Conservation (phyloP, 2,329 filamentous ascomycete genomes). For the Hymenoscyphus linearis region DNA sequence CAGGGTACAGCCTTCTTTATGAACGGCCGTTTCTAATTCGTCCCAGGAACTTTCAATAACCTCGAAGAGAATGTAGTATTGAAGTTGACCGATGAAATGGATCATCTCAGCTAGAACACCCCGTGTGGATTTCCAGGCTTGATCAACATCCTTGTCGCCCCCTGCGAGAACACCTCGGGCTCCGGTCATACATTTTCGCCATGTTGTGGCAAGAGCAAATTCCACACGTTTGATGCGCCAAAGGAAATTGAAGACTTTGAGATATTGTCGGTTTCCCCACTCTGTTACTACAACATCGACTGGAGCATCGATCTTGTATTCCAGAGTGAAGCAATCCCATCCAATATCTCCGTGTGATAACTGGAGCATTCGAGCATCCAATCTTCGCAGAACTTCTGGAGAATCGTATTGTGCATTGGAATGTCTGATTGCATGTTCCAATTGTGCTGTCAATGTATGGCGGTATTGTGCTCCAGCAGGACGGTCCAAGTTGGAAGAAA, state of each 20-base stretch:
- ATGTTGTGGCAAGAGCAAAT: conserved; percentile 84
- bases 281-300: conserved; percentile 96
- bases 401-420: conserved; percentile 96
- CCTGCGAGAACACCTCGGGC: conserved; percentile 84
- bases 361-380: conserved; percentile 98
- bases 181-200: conserved; percentile 94
- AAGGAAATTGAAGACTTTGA: conserved; percentile 98
- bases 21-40: conserved; percentile 76
- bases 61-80: conserved; percentile 98
- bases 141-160: conserved; percentile 60
- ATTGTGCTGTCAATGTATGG: conserved; percentile 93
- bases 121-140: conserved; percentile 85
- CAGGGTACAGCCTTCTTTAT: conserved; percentile 80
- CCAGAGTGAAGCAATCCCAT: conserved; percentile 98
- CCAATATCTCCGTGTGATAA: conserved; percentile 94
- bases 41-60: conserved; percentile 97
- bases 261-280: conserved; percentile 91
- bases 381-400: conserved; percentile 79
- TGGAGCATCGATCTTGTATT: conserved; percentile 96
- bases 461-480: conserved; percentile 96
- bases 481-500: conserved; percentile 86
- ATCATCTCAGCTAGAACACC: conserved; percentile 96
- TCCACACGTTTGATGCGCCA: conserved; percentile 98
- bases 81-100: conserved; percentile 92
- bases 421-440: conserved; percentile 94